Evolutionary conservation across 2,329 filamentous ascomycete species (phyloP).

Genomic region (Biscogniauxia marginata): DNA sequence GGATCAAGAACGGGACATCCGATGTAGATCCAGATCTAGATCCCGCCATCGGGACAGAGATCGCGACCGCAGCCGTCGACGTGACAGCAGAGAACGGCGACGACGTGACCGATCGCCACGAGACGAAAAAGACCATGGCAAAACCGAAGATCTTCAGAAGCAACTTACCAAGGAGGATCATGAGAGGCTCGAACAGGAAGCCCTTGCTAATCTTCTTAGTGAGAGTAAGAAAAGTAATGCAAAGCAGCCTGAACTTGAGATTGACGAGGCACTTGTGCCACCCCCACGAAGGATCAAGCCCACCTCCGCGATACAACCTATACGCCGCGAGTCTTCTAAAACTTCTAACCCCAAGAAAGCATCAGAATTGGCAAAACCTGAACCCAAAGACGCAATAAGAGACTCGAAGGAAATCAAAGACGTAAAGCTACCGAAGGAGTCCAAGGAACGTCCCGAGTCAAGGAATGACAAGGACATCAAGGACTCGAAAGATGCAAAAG

Average conservation of each 20-base stretch:
- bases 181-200: constrained; percentile 56
- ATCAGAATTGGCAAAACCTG: constrained; percentile 30
- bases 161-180: constrained; percentile 58
- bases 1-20: constrained; percentile 28
- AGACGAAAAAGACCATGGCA: constrained; percentile 36
- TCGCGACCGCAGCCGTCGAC: constrained; percentile 33
- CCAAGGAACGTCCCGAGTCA: constrained; percentile 22
- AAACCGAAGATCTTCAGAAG: constrained; percentile 49
- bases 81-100: constrained; percentile 32
- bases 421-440: constrained; percentile 26
- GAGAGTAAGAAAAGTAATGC: constrained; percentile 52
- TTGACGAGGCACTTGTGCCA: constrained; percentile 55
- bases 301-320: constrained; percentile 59
- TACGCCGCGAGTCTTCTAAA: constrained; percentile 47
- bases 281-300: constrained; percentile 52
- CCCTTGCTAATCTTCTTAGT: constrained; percentile 56
- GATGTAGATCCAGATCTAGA: constrained; percentile 33
- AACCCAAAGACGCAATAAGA: constrained; percentile 32
- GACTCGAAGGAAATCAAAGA: constrained; percentile 24
- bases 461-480: constrained; percentile 22
- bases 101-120: constrained; percentile 34
- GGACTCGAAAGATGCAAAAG: constrained; percentile 16
- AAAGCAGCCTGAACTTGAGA: constrained; percentile 54
- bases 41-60: constrained; percentile 35
- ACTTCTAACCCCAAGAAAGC: constrained; percentile 41